Base-by-base conservation (phyloP, 2,329 filamentous ascomycete species). In the Penicillium sp. region DNA sequence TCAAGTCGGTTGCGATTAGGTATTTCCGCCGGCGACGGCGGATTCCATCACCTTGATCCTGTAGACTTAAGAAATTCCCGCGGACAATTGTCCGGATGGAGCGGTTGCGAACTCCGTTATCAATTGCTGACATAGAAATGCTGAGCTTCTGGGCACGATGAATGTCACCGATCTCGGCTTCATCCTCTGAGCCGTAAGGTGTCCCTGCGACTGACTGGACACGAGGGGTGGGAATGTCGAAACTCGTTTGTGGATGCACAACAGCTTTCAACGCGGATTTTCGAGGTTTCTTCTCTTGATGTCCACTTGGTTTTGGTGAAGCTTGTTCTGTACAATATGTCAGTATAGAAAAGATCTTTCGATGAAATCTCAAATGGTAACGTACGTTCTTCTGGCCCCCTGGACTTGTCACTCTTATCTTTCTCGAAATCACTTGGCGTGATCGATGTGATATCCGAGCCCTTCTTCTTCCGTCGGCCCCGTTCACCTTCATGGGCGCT, bases 1-100 rank as follows among this genome's bases (percentile, higher is more conserved):
- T 96, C 3, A 97, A 75, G 69, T 99, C 93, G 0, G 89, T 96
- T 3, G 93, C 92, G n/a, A 96, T 90, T 13, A 99, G 75, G 66
- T 97, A 99, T 62, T 93, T 95, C 45, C 93, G 82, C 53, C 92
- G 81, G 45, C 88, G 82, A 41, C 88, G 83, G 41, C 88, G 79
- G 44, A 89, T 88, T 11, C 89, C 86, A 49, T 91, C 84, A 0
- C 88, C 88, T 62, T 91, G 84, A 57, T 86, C 80, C 36, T 87
- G 84, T 57, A 95, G 85, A 19, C 58, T 59, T 41, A 75, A 74
- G 65, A 89, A 96, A 58, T 97, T 88, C 33, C 93, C 93, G 12
- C 93, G 86, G 56, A 95, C 86, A 52, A 97, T 88, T 54, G 95
- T 93, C 16, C 90, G 86, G 22, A 97, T 87, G 9, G 89, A 87